Percentiles rank a stretch among this genome's conserved stretches.
These are phyloP conservation scores for Aspergillus fischeri DNA, from an alignment of 2,329 filamentous ascomycete genomes.

Conservation along the genomic window DNA sequence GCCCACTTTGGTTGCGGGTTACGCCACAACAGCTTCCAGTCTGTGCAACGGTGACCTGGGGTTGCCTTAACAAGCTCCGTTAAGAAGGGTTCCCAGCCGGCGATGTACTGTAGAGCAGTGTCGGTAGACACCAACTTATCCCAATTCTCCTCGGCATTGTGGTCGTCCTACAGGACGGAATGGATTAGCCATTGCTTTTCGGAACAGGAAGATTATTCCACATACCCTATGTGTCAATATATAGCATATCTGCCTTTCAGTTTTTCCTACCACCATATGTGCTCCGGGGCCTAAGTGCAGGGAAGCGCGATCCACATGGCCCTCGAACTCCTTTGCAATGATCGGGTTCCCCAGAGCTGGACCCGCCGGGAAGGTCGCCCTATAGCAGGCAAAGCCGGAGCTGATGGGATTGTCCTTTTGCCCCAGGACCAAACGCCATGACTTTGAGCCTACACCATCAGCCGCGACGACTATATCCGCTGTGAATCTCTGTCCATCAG, in stretches of 20 bases:
- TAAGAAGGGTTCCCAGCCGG: no score
- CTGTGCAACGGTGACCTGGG: no score
- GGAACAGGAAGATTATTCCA: neutral
- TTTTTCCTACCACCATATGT: neutral
- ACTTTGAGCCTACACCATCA: slow-evolving; percentile 3
- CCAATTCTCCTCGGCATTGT: no score
- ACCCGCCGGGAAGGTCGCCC: neutral
- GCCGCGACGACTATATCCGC: slow-evolving; percentile 5
- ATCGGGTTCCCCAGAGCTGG: neutral
- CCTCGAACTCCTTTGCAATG: slow-evolving; percentile 1
- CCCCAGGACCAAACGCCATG: slow-evolving; percentile 1
- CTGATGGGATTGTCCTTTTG: neutral
- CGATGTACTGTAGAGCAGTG: no score
- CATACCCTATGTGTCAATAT: slow-evolving; percentile 4
- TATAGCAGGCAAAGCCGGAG: slow-evolving; percentile 3
- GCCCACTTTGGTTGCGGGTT: no score
- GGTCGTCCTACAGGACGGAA: no score
- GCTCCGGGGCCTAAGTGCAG: slow-evolving; percentile 1
- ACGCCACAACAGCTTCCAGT: no score
- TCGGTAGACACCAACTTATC: no score
- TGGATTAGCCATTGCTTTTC: no score
- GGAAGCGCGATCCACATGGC: neutral
- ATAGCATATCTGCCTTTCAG: neutral
- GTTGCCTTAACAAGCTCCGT: no score
- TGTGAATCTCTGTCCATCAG: neutral